These are phyloP conservation scores for Aspergillus haitiensis DNA, from an alignment of 495 filamentous ascomycete species.

Conservation along the genomic window DNA sequence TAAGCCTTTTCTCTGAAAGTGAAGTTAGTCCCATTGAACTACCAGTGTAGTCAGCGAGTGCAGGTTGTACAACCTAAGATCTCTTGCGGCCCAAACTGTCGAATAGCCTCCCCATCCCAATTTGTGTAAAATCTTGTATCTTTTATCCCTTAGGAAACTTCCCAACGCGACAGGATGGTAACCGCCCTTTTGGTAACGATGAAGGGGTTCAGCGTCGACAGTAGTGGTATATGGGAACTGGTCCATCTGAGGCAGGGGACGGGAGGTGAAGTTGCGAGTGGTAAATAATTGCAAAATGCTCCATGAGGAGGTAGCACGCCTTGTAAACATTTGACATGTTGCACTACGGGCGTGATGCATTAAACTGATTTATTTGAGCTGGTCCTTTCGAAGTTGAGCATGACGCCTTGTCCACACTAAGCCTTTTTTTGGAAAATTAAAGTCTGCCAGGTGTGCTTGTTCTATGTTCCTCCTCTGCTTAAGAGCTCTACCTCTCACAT, in stretches of 20 bases:
- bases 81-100: conserved; percentile 51
- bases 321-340: not conserved
- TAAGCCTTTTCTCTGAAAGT: conserved; percentile 26
- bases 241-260: not conserved
- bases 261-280: not conserved
- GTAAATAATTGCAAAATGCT: not conserved
- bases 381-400: too few species aligned
- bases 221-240: not conserved
- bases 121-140: conserved; percentile 51
- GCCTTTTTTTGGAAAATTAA: too few species aligned
- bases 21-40: conserved; percentile 23
- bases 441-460: too few species aligned
- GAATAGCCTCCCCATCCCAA: conserved; percentile 50
- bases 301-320: not conserved
- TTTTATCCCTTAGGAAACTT: conserved; percentile 34
- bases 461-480: too few species aligned
- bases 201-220: not conserved
- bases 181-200: conserved; percentile 27
- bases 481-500: too few species aligned
- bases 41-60: conserved; percentile 1
- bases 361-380: too few species aligned
- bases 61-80: conserved; percentile 30
- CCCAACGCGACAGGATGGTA: conserved; percentile 49
- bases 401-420: too few species aligned
- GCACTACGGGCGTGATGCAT: not conserved